A percentile compares a stretch with the other conserved stretches of the same genome.
phyloP scores from a whole-genome alignment of 169 alveolate genomes.

The Cryptosporidium sp. region DNA sequence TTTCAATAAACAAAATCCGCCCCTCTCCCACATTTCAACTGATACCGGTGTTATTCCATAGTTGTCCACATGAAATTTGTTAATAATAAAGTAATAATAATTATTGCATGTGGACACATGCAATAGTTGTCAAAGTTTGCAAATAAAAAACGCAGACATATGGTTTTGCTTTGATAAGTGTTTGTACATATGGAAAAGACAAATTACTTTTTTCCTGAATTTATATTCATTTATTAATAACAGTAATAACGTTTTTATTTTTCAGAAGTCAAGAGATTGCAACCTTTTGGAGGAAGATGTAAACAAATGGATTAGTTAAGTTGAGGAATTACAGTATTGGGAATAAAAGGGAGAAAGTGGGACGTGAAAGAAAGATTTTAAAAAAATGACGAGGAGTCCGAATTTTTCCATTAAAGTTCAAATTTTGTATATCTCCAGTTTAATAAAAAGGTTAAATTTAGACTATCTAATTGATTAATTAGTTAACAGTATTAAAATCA shows the following conservation, averaged over 20 bases:
- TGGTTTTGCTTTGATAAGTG: not conserved
- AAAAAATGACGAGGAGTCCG: too few species aligned
- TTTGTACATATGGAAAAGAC: not conserved
- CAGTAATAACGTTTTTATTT: too few species aligned
- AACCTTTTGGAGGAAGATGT: too few species aligned
- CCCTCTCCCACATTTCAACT: not conserved
- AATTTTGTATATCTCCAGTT: too few species aligned
- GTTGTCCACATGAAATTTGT: not conserved
- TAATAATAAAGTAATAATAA: not conserved
- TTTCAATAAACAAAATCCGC: not conserved
- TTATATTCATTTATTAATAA: too few species aligned
- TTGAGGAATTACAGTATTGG: not conserved
- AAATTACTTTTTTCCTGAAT: not conserved
- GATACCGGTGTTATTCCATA: not conserved
- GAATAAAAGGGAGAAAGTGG: too few species aligned
- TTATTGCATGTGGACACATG: conserved; percentile 16
- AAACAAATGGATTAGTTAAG: not conserved
- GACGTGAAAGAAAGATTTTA: too few species aligned
- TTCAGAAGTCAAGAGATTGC: not conserved
- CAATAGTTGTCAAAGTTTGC: not conserved
- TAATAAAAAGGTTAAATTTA: too few species aligned
- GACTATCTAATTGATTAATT: too few species aligned
- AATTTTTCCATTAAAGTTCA: too few species aligned
- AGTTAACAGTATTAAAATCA: not conserved
- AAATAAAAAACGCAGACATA: not conserved